A percentile compares a stretch with the other conserved stretches of the same genome.
Evolutionary conservation across 805 yeast species (phyloP).

Genomic region (Candida wancherniae): DNA sequence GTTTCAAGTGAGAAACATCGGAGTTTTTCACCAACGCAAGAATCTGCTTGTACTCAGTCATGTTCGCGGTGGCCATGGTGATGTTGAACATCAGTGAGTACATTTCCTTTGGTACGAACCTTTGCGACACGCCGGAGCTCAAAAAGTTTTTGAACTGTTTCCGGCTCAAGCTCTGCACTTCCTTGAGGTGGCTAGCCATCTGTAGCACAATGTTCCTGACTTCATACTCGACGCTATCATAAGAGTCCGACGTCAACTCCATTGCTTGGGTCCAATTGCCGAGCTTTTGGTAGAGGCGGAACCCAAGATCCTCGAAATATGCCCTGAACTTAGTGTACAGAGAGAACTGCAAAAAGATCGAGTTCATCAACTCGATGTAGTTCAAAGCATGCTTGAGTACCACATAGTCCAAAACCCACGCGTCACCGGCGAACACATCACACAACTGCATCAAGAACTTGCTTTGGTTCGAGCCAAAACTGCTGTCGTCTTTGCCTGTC

Average conservation of each 20-base stretch:
- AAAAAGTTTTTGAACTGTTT: slow-evolving; percentile 41
- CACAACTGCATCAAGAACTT: slow-evolving; percentile 29
- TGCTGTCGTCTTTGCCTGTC: slow-evolving; percentile 18
- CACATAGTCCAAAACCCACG: slow-evolving; percentile 22
- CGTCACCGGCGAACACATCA: slow-evolving; percentile 19
- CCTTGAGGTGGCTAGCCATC: slow-evolving; percentile 28
- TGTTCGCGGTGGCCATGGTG: slow-evolving; percentile 32
- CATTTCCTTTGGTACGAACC: slow-evolving; percentile 48
- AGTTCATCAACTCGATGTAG: slow-evolving; percentile 29
- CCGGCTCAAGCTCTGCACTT: slow-evolving; percentile 30
- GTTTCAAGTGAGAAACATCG: slow-evolving; percentile 37
- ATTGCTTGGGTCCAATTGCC: slow-evolving; percentile 25
- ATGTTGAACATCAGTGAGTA: slow-evolving; percentile 42
- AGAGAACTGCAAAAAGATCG: slow-evolving; percentile 28
- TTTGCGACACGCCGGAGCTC: slow-evolving; percentile 46
- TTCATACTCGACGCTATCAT: slow-evolving; percentile 35
- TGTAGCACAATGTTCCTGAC: slow-evolving; percentile 41
- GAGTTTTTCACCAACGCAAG: slow-evolving; percentile 50
- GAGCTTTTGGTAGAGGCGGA: slow-evolving; percentile 19
- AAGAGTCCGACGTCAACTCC: slow-evolving; percentile 10
- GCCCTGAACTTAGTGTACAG: slow-evolving; percentile 19
- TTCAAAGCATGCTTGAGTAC: slow-evolving; percentile 35
- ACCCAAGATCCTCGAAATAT: slow-evolving; percentile 20
- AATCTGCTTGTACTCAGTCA: slow-evolving; percentile 57
- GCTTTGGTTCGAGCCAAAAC: slow-evolving; percentile 17